phyloP scores from a whole-genome alignment of 202 grass and related monocot genomes.

The Bolboschoenoplectus hybrid region DNA sequence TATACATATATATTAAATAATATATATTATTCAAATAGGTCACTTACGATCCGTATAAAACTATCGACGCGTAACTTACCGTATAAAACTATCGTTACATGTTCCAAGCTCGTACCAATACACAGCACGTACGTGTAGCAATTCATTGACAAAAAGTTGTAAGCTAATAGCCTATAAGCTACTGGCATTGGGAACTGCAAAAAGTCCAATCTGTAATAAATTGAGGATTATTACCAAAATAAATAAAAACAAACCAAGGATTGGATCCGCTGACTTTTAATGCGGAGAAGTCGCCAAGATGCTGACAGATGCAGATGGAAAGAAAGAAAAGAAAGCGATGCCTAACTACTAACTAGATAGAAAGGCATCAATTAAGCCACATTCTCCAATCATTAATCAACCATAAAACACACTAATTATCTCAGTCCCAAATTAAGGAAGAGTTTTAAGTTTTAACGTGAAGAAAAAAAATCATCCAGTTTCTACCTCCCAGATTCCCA shows the following conservation, averaged over 20 bases:
- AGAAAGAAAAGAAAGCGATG: not conserved
- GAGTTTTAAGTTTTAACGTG: not conserved
- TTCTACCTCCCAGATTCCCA: not conserved
- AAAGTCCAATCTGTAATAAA: conserved; percentile 5
- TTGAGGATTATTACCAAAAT: not conserved
- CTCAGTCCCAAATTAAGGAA: conserved; percentile 13
- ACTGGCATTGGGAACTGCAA: too few species aligned
- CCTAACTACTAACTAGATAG: not conserved
- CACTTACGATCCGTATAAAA: too few species aligned
- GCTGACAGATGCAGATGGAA: conserved; percentile 5
- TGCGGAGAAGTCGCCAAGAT: not conserved
- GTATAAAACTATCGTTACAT: too few species aligned
- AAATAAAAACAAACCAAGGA: not conserved
- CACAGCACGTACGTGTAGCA: too few species aligned
- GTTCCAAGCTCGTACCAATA: too few species aligned
- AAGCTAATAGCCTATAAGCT: too few species aligned
- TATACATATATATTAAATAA: too few species aligned
- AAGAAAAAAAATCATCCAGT: not conserved
- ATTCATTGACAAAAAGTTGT: too few species aligned
- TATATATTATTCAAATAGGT: too few species aligned
- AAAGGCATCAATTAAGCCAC: conserved; percentile 3
- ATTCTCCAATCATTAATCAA: conserved; percentile 18
- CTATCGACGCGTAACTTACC: too few species aligned
- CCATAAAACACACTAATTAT: conserved; percentile 15
- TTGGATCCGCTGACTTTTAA: not conserved